Evolutionary conservation across 2,329 filamentous ascomycete species (phyloP).

Genomic region (Aspergillus sp.): DNA sequence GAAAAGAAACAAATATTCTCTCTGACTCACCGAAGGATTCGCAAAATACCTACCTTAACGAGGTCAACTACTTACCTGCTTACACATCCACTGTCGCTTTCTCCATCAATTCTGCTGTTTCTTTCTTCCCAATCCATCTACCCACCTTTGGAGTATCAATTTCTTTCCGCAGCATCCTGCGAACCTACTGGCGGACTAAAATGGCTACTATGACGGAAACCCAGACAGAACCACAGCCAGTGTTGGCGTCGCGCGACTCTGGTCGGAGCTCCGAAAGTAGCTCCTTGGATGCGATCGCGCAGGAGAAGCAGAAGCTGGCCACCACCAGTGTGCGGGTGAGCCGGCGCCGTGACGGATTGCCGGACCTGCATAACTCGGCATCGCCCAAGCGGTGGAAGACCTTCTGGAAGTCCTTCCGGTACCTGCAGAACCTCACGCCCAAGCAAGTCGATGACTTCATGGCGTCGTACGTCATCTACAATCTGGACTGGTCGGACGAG

Average conservation of each 20-base stretch:
- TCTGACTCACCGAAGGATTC: no score
- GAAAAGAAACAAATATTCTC: no score
- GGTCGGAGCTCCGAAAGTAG: conserved; percentile 27
- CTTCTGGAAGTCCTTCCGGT: conserved; percentile 51
- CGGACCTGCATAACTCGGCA: conserved; percentile 43
- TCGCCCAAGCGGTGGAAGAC: conserved; percentile 50
- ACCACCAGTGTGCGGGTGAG: conserved; percentile 3
- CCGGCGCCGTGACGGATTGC: conserved; percentile 3
- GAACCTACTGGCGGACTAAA: background rate
- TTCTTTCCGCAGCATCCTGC: background rate
- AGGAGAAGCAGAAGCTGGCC: conserved; percentile 23
- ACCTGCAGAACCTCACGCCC: conserved; percentile 48
- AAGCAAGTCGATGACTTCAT: conserved; percentile 56
- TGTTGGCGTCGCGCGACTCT: conserved; percentile 20
- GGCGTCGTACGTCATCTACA: conserved; percentile 57
- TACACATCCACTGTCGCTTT: no score
- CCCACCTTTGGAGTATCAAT: conserved; percentile 2
- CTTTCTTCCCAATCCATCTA: background rate
- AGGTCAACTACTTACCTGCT: no score
- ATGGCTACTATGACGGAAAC: conserved; percentile 16
- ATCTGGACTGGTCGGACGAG: conserved; percentile 54
- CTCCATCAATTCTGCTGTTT: no score
- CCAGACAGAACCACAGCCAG: conserved; percentile 18
- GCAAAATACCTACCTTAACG: no score
- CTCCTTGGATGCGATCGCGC: conserved; percentile 23